Conservation (phyloP, 805 yeast genomes). For the Ogataea zsoltii region DNA sequence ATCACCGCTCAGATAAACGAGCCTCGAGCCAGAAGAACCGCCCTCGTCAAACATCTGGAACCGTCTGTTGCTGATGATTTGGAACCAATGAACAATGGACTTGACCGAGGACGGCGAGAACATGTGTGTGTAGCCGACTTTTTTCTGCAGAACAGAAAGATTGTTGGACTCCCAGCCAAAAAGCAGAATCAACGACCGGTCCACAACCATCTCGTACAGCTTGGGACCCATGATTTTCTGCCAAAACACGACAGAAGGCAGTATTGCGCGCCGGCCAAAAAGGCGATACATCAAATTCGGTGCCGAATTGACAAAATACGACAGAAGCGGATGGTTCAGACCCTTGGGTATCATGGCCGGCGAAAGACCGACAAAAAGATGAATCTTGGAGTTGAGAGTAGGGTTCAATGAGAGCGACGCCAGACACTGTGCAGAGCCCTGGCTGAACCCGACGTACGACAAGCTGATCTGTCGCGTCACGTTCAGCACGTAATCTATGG, state of each 20-base stretch:
- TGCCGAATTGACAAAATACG: slow-evolving; percentile 66
- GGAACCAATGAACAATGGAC: slow-evolving; percentile 51
- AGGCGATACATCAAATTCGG: slow-evolving; percentile 70
- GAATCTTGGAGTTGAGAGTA: slow-evolving; percentile 55
- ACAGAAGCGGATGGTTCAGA: slow-evolving; percentile 44
- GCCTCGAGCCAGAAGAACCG: slow-evolving; percentile 33
- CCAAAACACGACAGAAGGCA: slow-evolving; percentile 72
- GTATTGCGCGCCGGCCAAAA: slow-evolving; percentile 72
- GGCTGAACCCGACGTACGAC: slow-evolving; percentile 85
- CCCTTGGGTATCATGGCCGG: slow-evolving; percentile 96
- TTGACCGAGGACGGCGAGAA: slow-evolving; percentile 58
- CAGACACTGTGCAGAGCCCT: slow-evolving; percentile 92
- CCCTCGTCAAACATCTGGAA: slow-evolving; percentile 57
- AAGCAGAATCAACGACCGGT: slow-evolving; percentile 43
- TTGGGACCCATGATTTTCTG: slow-evolving; percentile 52
- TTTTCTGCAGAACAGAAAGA: slow-evolving; percentile 44
- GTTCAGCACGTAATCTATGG: slow-evolving; percentile 69
- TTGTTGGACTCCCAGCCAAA: slow-evolving; percentile 52
- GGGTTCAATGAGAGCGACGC: slow-evolving; percentile 74
- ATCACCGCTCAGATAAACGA: slow-evolving; percentile 30
- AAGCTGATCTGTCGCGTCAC: slow-evolving; percentile 46
- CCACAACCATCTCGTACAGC: slow-evolving; percentile 47
- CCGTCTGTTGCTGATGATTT: slow-evolving; percentile 45
- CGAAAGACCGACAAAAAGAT: slow-evolving; percentile 74
- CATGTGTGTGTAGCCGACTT: slow-evolving; percentile 51